Evolutionary conservation across 2,329 filamentous ascomycete species (phyloP), one percentile per base, ranked within the genome.

Genomic region (Colletotrichum salicis): DNA sequence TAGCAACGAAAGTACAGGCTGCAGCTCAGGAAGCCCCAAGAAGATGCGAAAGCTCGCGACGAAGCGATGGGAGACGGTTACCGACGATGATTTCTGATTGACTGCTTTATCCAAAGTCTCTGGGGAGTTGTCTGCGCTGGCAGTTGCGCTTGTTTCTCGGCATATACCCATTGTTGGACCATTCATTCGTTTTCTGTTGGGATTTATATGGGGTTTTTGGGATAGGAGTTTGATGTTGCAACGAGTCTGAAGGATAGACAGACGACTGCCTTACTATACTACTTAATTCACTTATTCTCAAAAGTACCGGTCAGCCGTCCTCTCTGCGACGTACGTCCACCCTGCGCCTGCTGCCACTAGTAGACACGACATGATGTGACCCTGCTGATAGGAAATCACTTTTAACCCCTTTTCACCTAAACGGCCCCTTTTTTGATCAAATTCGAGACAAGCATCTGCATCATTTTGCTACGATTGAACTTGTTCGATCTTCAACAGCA

Each of bases 21-120:
- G 74, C 52, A 79, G 77, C 54, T 79, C 73, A 8, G 84, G 82
- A 0, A 89, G 86, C 69, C 86, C 87, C 15, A 89, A 88, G 79
- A 89, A 88, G 80, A 78, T 87, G 74, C 83, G 86, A n/a, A 86
- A 84, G 76, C 74, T 89, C 68, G 82, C 79, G 3, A 76, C 81
- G 4, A 85, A 84, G 76, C 83, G 83, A 71, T 90, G 87, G 87
- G 85, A 87, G 51, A 58, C 31, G n/a, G 81, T 82, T 22, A 80
- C 84, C 15, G 83, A 86, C 19, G 84, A 84, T 29, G 72, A 73
- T 8, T 52, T 69, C 29, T 71, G 59, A 71, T 37, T 48, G 24
- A 24, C 37, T 54, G 29, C 22, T 19, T 31, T 45, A 22, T 8
- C 12, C 59, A 13, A n/a, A 54, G n/a, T 33, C 27, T 33, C 35